phyloP scores from a whole-genome alignment of 2,329 filamentous ascomycete genomes.

The Pestalotiopsis sp. region DNA sequence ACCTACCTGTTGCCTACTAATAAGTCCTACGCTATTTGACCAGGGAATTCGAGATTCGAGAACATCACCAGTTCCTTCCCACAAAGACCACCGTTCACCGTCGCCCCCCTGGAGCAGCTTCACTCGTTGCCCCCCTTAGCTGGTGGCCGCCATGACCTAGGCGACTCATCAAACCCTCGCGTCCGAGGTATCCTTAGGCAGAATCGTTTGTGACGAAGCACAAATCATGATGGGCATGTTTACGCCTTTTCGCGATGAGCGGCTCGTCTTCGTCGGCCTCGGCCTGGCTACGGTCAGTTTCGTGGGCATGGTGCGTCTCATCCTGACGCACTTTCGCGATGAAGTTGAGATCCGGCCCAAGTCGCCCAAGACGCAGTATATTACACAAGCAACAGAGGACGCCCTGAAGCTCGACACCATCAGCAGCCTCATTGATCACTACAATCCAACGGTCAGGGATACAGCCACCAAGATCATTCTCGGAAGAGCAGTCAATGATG shows the following conservation, averaged over 20 bases:
- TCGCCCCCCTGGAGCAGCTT: not conserved
- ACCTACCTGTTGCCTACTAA: too few relatives aligned
- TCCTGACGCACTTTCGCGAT: constrained; percentile 63
- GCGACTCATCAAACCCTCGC: not conserved
- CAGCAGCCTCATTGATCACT: constrained; percentile 68
- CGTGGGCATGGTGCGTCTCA: constrained; percentile 57
- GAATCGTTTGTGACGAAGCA: constrained; percentile 12
- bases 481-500: constrained; percentile 62
- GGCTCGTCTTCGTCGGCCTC: constrained; percentile 55
- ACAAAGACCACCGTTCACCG: not conserved
- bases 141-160: not conserved
- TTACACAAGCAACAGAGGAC: constrained; percentile 76
- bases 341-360: constrained; percentile 68
- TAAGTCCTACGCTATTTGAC: not conserved
- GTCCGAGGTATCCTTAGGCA: not conserved
- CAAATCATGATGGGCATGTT: constrained; percentile 41
- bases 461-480: constrained; percentile 64
- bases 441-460: constrained; percentile 73
- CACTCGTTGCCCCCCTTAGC: not conserved
- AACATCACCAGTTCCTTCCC: not conserved
- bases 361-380: constrained; percentile 71
- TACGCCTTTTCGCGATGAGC: constrained; percentile 50
- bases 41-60: not conserved
- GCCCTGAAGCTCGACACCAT: constrained; percentile 69
- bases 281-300: constrained; percentile 62